A percentile compares a stretch with the other conserved stretches of the same genome.
phyloP scores from a whole-genome alignment of 208 protist species.

The Trypanosoma avium region DNA sequence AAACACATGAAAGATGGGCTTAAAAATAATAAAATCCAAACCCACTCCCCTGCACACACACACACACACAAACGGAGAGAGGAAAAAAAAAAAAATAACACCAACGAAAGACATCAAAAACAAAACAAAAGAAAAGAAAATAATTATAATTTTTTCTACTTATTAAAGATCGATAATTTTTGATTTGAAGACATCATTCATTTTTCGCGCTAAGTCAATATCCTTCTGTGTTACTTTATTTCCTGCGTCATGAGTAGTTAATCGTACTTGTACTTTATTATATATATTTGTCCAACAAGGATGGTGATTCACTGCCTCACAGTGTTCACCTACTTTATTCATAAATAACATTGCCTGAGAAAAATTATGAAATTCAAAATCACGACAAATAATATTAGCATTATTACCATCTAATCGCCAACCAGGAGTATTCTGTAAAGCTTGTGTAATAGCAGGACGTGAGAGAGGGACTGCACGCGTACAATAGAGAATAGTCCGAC shows the following conservation, averaged over 20 bases:
- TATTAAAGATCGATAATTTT: not conserved
- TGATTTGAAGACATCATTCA: slow-evolving; percentile 49
- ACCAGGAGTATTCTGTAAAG: slow-evolving; percentile 72
- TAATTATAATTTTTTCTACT: not conserved
- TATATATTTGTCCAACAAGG: slow-evolving; percentile 96
- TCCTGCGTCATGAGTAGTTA: slow-evolving; percentile 94
- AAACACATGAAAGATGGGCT: too few relatives aligned
- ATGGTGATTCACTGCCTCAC: slow-evolving; percentile 92
- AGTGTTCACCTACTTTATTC: slow-evolving; percentile 68
- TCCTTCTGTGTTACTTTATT: slow-evolving; percentile 84
- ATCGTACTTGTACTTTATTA: slow-evolving; percentile 90
- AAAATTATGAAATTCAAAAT: slow-evolving; percentile 90
- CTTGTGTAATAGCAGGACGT: slow-evolving; percentile 79
- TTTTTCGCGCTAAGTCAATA: slow-evolving; percentile 58
- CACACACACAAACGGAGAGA: too few relatives aligned
- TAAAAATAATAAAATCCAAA: too few relatives aligned
- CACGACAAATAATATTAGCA: slow-evolving; percentile 43
- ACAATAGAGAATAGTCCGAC: not conserved
- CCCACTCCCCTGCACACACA: too few relatives aligned
- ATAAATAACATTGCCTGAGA: slow-evolving; percentile 92
- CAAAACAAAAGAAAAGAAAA: slow-evolving; percentile 2
- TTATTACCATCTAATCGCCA: slow-evolving; percentile 56
- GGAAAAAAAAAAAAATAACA: too few relatives aligned
- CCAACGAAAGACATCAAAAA: too few relatives aligned
- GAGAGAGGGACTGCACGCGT: slow-evolving; percentile 44